phyloP scores from a whole-genome alignment of 805 yeast species.

The Lipomyces orientalis region DNA sequence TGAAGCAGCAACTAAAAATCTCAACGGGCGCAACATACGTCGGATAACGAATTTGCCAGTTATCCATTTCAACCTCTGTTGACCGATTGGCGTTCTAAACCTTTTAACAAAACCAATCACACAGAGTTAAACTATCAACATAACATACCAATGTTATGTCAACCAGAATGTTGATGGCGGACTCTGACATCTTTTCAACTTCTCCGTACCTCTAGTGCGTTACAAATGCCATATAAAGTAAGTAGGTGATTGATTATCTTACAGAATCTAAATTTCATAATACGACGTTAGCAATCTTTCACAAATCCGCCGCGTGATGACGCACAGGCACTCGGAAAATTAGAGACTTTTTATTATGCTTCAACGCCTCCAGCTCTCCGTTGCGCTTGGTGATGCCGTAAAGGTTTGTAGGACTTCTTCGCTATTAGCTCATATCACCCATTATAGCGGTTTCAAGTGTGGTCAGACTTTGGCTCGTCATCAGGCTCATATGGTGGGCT shows the following conservation, averaged over 20 bases:
- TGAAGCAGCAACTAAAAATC: neutral
- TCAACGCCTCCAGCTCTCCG: constrained; percentile 24
- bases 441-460: neutral
- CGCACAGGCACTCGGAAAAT: constrained; percentile 33
- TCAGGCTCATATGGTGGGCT: constrained; percentile 32
- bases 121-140: neutral
- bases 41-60: constrained; percentile 34
- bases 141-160: constrained; percentile 24
- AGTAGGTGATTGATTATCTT: neutral
- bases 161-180: constrained; percentile 28
- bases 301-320: neutral
- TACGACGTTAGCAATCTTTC: neutral
- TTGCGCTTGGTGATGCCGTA: constrained; percentile 28
- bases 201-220: constrained; percentile 17
- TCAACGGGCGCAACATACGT: constrained; percentile 20
- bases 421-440: neutral
- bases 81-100: constrained; percentile 18
- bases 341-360: constrained; percentile 8
- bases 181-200: constrained; percentile 18
- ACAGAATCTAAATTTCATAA: constrained; percentile 15
- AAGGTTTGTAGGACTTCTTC: constrained; percentile 33
- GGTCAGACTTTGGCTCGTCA: constrained; percentile 29
- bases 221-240: neutral
- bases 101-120: neutral
- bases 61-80: constrained; percentile 24